A percentile compares a stretch with the other conserved stretches of the same genome.
These are phyloP conservation scores for Tetratostichococcus sp. DNA, from an alignment of 139 green algal genomes.

Conservation along the genomic window DNA sequence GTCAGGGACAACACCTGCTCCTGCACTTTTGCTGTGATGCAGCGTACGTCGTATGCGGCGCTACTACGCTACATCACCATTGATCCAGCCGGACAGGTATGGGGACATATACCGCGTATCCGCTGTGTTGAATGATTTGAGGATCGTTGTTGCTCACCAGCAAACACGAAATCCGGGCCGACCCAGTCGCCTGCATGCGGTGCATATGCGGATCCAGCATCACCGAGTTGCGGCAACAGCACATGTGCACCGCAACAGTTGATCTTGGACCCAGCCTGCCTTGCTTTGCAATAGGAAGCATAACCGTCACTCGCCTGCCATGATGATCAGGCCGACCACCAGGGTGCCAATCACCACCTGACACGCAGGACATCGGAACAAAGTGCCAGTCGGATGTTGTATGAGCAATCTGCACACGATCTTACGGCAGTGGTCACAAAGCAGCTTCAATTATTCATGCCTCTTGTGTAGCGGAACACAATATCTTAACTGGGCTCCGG, in stretches of 20 bases:
- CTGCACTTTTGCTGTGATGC: neutral
- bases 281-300: neutral
- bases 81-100: neutral
- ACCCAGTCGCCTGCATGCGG: neutral
- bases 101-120: too few relatives aligned
- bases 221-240: too few relatives aligned
- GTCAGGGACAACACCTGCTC: neutral
- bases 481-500: too few relatives aligned
- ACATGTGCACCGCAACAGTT: neutral
- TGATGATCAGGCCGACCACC: slow-evolving; percentile 1
- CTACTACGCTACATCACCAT: neutral
- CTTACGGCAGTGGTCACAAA: too few relatives aligned
- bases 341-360: neutral
- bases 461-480: too few relatives aligned
- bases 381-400: neutral
- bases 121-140: neutral
- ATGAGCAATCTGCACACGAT: too few relatives aligned
- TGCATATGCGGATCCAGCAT: too few relatives aligned
- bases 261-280: neutral
- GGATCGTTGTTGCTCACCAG: neutral
- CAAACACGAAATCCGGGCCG: neutral
- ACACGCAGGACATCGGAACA: neutral
- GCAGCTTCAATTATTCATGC: too few relatives aligned
- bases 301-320: neutral
- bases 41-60: neutral